Evolutionary conservation across 768 basidiomycete genomes (phyloP), one percentile per base, ranked within the genome.

Genomic region (Leccinellum rugosiceps): DNA sequence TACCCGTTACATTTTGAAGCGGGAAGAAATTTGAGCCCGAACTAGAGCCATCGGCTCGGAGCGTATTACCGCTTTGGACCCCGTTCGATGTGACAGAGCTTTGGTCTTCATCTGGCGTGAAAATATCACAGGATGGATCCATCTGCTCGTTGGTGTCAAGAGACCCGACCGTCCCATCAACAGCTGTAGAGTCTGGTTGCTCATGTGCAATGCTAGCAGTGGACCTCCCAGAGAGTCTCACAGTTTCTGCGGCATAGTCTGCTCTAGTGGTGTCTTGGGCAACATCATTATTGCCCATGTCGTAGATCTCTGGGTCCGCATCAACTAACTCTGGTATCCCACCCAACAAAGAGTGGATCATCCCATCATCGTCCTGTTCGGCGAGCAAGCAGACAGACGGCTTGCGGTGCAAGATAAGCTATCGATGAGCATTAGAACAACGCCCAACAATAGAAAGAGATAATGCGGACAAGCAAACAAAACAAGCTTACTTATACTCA

Each of bases 321-420:
- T 71, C 65, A 46, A 67, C 52, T 6, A 90, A 68, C n/a, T 78
- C 75, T 0, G 88, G 87, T 25, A 90, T 67, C n/a, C 80, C 75
- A 46, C 82, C 86, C 17, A 92, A 75, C 10, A 91, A 63, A 3
- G 89, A 86, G 69, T 92, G 90, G 35, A 90, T 76, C 89, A 90
- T 91, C 25, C 90, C 88, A 3, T 89, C 90, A 61, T 91, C 90
- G 23, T 83, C 87, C 65, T 86, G 87, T 52, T 81, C 76, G 53
- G 85, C 78, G 19, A 96, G 73, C 26, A 73, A 68, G 53, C 79
- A 62, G 19, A 90, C 82, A 55, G 91, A 84, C 14, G 80, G 76
- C 68, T 90, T 92, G 56, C 91, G 83, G 6, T 81, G 75, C 10
- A 96, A 71, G 44, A 92, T 79, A 43, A 94, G 77, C 94, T 96